phyloP scores from a whole-genome alignment of 768 basidiomycete genomes.

The Auriscalpium vulgare region DNA sequence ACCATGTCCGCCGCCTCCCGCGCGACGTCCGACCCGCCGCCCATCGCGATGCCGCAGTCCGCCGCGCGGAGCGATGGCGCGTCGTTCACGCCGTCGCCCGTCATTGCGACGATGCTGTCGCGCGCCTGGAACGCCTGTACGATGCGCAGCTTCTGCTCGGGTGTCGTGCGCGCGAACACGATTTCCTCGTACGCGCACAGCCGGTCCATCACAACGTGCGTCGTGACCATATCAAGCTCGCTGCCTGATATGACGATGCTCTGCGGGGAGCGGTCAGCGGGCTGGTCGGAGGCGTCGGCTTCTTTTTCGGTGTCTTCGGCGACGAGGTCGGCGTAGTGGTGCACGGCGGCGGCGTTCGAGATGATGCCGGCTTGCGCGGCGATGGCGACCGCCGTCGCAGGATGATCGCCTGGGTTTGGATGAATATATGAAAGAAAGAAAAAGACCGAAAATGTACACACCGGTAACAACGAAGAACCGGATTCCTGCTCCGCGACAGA shows the following conservation, averaged over 20 bases:
- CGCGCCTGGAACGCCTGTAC: conserved; percentile 49
- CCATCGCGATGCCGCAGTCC: conserved; percentile 57
- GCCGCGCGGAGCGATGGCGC: conserved; percentile 51
- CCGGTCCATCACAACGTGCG: conserved; percentile 12
- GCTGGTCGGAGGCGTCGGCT: background rate
- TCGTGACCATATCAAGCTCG: conserved; percentile 18
- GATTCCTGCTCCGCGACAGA: conserved; percentile 49
- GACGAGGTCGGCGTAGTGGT: conserved; percentile 30
- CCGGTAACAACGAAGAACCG: conserved; percentile 58
- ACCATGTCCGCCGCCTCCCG: conserved; percentile 55
- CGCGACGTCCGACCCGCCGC: conserved; percentile 43
- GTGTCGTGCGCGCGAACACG: conserved; percentile 56
- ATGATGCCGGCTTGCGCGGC: conserved; percentile 54
- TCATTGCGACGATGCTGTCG: conserved; percentile 27
- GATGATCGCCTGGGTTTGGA: conserved; percentile 38
- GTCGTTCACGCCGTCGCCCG: conserved; percentile 62
- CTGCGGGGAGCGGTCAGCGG: conserved; percentile 12
- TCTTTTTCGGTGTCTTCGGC: conserved; percentile 9
- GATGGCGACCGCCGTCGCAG: conserved; percentile 54
- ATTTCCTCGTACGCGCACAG: conserved; percentile 36
- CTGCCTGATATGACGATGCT: conserved; percentile 37
- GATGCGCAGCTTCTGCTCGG: conserved; percentile 59
- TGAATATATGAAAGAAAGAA: background rate
- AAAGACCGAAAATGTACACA: conserved; percentile 5
- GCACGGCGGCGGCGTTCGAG: conserved; percentile 27